Evolutionary conservation across 805 yeast species (phyloP), one percentile per base, ranked within the genome.

Genomic region (Teunomyces lycoperdinae): DNA sequence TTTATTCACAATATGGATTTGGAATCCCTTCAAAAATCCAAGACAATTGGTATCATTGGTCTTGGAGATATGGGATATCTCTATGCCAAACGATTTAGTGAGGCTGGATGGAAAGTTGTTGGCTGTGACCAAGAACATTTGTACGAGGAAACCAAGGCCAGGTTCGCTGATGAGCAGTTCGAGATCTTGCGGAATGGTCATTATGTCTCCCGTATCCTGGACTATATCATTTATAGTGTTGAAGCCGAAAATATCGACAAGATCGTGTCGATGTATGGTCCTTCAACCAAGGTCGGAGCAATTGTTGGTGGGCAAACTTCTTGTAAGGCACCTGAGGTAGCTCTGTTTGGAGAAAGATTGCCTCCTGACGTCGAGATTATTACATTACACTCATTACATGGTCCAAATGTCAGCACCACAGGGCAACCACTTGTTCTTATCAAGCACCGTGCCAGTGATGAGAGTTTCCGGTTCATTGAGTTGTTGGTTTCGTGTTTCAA

Each of bases 251-350:
- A 82, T 60, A 85, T 94, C 43, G 81, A 74, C 42, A 76, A 76
- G 48, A 88, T 94, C 33, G 96, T 90, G 4, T 61, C 79, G 4
- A 39, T 69, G 33, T 92, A 92, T 66, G 97, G 96, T 0, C 92
- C 96, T 0, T 85, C 92, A 0, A 83, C 96, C 3, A 92, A 92
- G 62, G 68, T 83, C 3, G 95, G 96, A 2, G 86, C 96, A 3
- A 81, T 91, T 36, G 96, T 94, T 4, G 99, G 98, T n/a, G 99
- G 99, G 6, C 99, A 94, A 67, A 91, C 99, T 0, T 87, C 96
- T 8, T 92, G 98, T 68, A 94, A 94, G 61, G 84, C 80, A 24
- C 95, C 96, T 0, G 99, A 94, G 62, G 85, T 94, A 26, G 74
- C 68, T 11, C 96, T 97, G 0, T 88, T 94, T 63, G 97, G 90